Conservation (phyloP, 1,284 basidiomycete species). For the Hortiboletus rubellus region DNA sequence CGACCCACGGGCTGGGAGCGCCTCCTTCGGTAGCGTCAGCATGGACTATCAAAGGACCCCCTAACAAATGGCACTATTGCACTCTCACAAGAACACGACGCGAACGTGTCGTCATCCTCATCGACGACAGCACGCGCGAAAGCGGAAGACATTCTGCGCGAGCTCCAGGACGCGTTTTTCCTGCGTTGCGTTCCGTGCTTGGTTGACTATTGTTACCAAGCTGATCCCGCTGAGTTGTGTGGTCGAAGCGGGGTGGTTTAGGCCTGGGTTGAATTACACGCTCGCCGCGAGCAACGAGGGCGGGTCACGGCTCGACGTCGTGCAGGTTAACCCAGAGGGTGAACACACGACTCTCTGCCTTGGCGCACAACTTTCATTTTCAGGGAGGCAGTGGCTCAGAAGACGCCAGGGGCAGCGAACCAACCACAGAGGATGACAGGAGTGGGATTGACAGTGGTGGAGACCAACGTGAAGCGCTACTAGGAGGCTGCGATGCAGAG, state of each 20-base stretch:
- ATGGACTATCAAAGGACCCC: slow-evolving; percentile 84
- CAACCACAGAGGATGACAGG: too few relatives aligned
- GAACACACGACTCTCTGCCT: too few relatives aligned
- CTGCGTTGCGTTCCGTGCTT: slow-evolving; percentile 86
- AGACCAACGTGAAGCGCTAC: too few relatives aligned
- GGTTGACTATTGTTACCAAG: slow-evolving; percentile 80
- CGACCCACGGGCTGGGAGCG: slow-evolving; percentile 62
- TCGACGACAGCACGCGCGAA: slow-evolving; percentile 42
- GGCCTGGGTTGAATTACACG: slow-evolving; percentile 94
- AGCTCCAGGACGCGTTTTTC: slow-evolving; percentile 75
- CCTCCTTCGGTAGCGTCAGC: slow-evolving; percentile 47
- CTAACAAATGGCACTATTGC: slow-evolving; percentile 94
- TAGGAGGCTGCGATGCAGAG: too few relatives aligned
- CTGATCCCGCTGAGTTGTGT: slow-evolving; percentile 76
- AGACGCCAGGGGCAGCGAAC: too few relatives aligned
- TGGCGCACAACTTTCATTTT: too few relatives aligned
- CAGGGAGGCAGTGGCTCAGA: too few relatives aligned
- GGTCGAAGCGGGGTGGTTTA: slow-evolving; percentile 82
- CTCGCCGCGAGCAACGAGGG: slow-evolving; percentile 87
- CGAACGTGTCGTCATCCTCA: background rate
- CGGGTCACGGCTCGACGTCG: slow-evolving; percentile 84
- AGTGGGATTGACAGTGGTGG: too few relatives aligned
- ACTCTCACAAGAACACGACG: slow-evolving; percentile 39
- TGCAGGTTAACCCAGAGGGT: slow-evolving; percentile 71
- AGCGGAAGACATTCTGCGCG: slow-evolving; percentile 52